Evolutionary conservation across 2,329 filamentous ascomycete species (phyloP), one percentile per base, ranked within the genome.

Genomic region (Grosmannia serpens): DNA sequence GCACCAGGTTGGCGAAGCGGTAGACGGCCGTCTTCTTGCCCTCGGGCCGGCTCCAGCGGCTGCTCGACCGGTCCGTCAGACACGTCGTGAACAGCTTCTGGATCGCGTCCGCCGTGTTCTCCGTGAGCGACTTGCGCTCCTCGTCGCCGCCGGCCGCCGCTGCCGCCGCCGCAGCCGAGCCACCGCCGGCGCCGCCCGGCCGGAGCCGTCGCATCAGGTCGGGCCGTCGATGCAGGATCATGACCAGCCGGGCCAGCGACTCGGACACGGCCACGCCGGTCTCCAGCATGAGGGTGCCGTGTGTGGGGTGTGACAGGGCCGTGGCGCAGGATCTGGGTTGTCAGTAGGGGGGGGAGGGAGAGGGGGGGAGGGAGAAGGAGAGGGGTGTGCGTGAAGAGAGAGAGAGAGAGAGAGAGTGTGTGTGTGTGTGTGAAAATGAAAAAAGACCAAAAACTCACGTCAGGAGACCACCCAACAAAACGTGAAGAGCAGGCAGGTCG

Each of bases 81-180:
- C 92, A 96, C 46, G 89, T 90, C 13, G 89, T 94, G 68, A 96
- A 96, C 26, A 91, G 90, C 68, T 91, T 88, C 61, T 95, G 87
- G 60, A 96, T 88, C 55, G 89, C 87, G 67, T 96, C 92, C 22
- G 90, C 91, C 2, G 91, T 91, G 29, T 86, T 84, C 70, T 96
- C 92, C 13, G 92, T 89, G 47, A 96, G 80, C 1, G 90, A 83
- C 68, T 85, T 91, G 64, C 88, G 83, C 64, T 85, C 82, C 56
- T 87, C 84, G 29, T 86, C 84, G 27, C 84, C 86, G 15, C 78
- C 77, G 10, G 38, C 53, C 9, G 35, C 35, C 10, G 8, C 10
- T 11, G 84, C 85, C 13, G 22, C 8, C 3, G 24, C 26, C 3
- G 31, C 52, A 2, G 49, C 26, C 10, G 77, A 68, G 52, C 68